phyloP scores from a whole-genome alignment of 2,329 filamentous ascomycete genomes.

The Xylaria digitata region DNA sequence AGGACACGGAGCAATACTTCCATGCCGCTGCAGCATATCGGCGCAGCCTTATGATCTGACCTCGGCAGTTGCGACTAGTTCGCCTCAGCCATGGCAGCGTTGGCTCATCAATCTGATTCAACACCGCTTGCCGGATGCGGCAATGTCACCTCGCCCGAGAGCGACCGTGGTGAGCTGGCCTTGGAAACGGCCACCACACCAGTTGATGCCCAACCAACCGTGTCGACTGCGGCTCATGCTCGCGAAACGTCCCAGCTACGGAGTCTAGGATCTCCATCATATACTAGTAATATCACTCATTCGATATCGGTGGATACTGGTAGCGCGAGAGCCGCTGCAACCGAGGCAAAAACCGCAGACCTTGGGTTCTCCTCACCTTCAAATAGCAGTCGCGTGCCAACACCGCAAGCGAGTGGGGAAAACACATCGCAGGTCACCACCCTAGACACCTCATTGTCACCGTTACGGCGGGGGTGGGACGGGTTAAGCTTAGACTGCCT shows the following conservation, averaged over 20 bases:
- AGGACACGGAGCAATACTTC: conserved; percentile 33
- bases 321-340: conserved; percentile 26
- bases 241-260: conserved; percentile 29
- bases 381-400: conserved; percentile 30
- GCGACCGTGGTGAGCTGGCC: conserved; percentile 41
- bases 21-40: conserved; percentile 48
- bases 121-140: conserved; percentile 42
- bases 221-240: conserved; percentile 27
- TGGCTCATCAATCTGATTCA: conserved; percentile 35
- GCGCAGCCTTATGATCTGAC: conserved; percentile 51
- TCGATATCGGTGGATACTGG: conserved; percentile 8
- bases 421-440: conserved; percentile 36
- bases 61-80: conserved; percentile 41
- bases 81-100: conserved; percentile 38
- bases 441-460: conserved; percentile 34
- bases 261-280: conserved; percentile 23
- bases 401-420: conserved; percentile 35
- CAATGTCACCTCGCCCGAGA: conserved; percentile 42
- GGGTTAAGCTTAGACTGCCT: conserved; percentile 54
- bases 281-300: conserved; percentile 4
- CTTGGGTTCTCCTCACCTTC: conserved; percentile 31
- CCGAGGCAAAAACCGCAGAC: conserved; percentile 25
- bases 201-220: conserved; percentile 49
- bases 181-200: conserved; percentile 42
- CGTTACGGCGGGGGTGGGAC: conserved; percentile 44